Base-by-base conservation (phyloP, 148 eudicot species). In the Fallopia convolvulus region DNA sequence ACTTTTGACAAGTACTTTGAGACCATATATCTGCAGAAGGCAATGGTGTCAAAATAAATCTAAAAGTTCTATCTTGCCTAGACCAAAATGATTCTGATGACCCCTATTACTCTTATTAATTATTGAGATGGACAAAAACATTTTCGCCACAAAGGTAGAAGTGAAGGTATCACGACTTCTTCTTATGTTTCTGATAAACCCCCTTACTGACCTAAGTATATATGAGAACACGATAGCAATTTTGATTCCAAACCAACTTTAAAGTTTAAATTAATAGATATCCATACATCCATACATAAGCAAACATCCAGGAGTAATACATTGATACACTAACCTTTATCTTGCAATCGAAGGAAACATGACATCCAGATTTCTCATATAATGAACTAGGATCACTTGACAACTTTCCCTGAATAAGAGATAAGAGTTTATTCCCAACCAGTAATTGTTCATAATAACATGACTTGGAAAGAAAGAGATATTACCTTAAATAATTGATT, bases 1-100 rank as follows among this genome's bases (percentile, higher is more conserved):
- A 70, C 92, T 82, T 82, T 87, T 91, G 79, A 95, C 97, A 77
- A 92, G 93, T 74, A 90, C 80, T 82, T 95, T 95, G 74, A 95
- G 89, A 74, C 90, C 99, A 81, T 82, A 91, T 41, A 90, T 88
- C 97, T 92, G 88, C 76, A 82, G 71, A 66, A 33, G 44, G 20
- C 42, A 66, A 66, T 66, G 18, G 44, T 66, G 2, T 13, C 44
- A 66, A 15, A 33, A 33, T 14, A 33, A 26, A 66, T 66, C 20
- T 32, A 66, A 33, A 12, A 36, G 72, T 33, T 33, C 42, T 66
- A 66, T 36, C 44, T 23, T 66, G 2, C n/a, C 42, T 66, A 5
- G 44, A 32, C 72, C 9, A 8, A 36, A 20, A 33, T 36, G 17
- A 14, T 3, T 32, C 72, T 66, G 15, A 12, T 30, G 36, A 3